Evolutionary conservation across 208 protist species (phyloP).

Genomic region (Jaenimonas drosophilae): DNA sequence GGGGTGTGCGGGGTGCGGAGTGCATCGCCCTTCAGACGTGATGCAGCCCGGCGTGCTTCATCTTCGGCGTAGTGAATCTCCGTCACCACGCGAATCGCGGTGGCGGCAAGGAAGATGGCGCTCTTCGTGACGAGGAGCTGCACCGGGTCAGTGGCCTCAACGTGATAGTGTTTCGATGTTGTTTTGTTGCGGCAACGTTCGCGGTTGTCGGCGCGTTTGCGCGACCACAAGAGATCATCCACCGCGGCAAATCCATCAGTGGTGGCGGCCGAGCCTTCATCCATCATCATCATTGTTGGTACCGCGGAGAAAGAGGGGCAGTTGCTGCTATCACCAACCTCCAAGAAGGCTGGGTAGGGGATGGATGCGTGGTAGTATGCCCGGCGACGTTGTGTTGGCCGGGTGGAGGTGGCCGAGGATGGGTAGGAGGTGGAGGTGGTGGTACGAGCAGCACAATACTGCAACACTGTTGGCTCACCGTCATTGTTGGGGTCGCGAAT

Average conservation of each 20-base stretch:
- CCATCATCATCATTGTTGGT: neutral
- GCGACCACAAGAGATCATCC: slow-evolving; percentile 29
- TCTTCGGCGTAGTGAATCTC: slow-evolving; percentile 4
- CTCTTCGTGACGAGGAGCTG: slow-evolving; percentile 45
- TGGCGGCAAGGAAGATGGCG: slow-evolving; percentile 13
- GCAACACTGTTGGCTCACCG: too few relatives aligned
- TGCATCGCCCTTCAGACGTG: too few relatives aligned
- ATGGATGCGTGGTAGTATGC: slow-evolving; percentile 39
- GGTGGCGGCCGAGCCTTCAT: neutral
- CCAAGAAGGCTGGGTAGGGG: slow-evolving; percentile 37
- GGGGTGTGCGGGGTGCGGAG: too few relatives aligned
- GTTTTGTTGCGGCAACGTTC: slow-evolving; percentile 44
- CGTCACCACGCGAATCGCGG: slow-evolving; percentile 8
- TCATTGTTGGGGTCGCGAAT: too few relatives aligned
- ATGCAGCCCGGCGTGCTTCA: too few relatives aligned
- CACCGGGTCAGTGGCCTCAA: slow-evolving; percentile 48
- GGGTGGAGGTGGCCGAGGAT: too few relatives aligned
- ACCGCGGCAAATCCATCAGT: slow-evolving; percentile 1
- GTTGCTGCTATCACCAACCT: too few relatives aligned
- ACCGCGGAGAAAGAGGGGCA: too few relatives aligned
- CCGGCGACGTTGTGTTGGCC: slow-evolving; percentile 16
- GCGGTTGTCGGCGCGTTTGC: slow-evolving; percentile 52
- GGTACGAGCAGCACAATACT: too few relatives aligned
- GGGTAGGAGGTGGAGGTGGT: too few relatives aligned
- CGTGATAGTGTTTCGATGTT: slow-evolving; percentile 71